Evolutionary conservation across 495 filamentous ascomycete genomes (phyloP).

Genomic region (Aspergillus nanangensis): DNA sequence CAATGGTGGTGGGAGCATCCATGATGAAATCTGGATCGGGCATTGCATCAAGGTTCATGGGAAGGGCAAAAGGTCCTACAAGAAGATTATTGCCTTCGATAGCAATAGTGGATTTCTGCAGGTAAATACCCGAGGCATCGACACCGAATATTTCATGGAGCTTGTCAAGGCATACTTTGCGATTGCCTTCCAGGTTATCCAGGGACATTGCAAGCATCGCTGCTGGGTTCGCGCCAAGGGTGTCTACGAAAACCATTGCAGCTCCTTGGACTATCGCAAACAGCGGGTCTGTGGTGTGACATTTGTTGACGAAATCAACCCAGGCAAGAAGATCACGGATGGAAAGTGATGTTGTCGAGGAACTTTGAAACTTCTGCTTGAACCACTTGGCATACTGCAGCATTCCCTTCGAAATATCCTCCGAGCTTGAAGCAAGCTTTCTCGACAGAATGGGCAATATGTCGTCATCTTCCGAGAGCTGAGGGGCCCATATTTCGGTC

Average conservation of each 20-base stretch:
- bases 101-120: slow-evolving; percentile 42
- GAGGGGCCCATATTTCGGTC: slow-evolving; percentile 97
- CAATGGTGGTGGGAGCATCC: slow-evolving; percentile 80
- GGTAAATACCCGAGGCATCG: slow-evolving; percentile 62
- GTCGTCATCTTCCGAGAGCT: slow-evolving; percentile 73
- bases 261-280: slow-evolving; percentile 78
- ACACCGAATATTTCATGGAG: slow-evolving; percentile 60
- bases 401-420: slow-evolving; percentile 48
- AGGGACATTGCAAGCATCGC: slow-evolving; percentile 66
- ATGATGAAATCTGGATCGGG: slow-evolving; percentile 68
- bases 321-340: slow-evolving; percentile 87
- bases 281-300: slow-evolving; percentile 38
- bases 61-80: slow-evolving; percentile 71
- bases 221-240: slow-evolving; percentile 88
- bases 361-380: slow-evolving; percentile 67
- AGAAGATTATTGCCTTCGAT: slow-evolving; percentile 45
- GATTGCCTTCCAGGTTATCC: slow-evolving; percentile 54
- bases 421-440: slow-evolving; percentile 59
- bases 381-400: slow-evolving; percentile 93
- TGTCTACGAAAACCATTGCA: slow-evolving; percentile 93
- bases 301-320: slow-evolving; percentile 87
- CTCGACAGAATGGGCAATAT: slow-evolving; percentile 78
- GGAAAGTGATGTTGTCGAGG: slow-evolving; percentile 69
- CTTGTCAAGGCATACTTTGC: slow-evolving; percentile 66
- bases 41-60: slow-evolving; percentile 38